phyloP scores from a whole-genome alignment of 2,329 filamentous ascomycete species.

The Rosellinia necatrix region DNA sequence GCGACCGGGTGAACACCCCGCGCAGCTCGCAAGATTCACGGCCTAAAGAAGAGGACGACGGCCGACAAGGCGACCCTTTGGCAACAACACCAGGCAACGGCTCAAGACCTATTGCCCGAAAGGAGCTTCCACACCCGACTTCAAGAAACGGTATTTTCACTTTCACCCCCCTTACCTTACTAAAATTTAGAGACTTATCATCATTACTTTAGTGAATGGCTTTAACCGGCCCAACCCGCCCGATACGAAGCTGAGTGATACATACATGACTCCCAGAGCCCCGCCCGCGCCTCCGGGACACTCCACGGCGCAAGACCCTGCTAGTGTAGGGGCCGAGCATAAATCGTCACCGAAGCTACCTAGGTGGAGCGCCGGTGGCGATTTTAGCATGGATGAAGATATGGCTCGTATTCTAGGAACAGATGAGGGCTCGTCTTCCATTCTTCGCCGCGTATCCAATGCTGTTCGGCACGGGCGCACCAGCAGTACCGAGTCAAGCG shows the following conservation, averaged over 20 bases:
- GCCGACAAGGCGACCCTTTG: slow-evolving; percentile 51
- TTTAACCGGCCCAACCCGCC: slow-evolving; percentile 37
- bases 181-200: slow-evolving; percentile 25
- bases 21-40: slow-evolving; percentile 65
- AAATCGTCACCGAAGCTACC: slow-evolving; percentile 70
- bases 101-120: slow-evolving; percentile 63
- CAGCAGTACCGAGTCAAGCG: slow-evolving; percentile 70
- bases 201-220: slow-evolving; percentile 45
- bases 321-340: slow-evolving; percentile 47
- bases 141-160: slow-evolving; percentile 54
- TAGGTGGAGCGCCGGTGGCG: slow-evolving; percentile 77
- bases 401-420: slow-evolving; percentile 85
- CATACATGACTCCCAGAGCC: slow-evolving; percentile 62
- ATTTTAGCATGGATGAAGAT: slow-evolving; percentile 95
- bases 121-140: slow-evolving; percentile 59
- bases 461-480: slow-evolving; percentile 91
- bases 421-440: slow-evolving; percentile 77
- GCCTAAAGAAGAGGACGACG: slow-evolving; percentile 58
- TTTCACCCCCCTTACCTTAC: slow-evolving; percentile 15
- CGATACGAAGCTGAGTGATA: slow-evolving; percentile 53
- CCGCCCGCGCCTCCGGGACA: slow-evolving; percentile 58
- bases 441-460: slow-evolving; percentile 88
- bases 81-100: slow-evolving; percentile 45
- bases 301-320: slow-evolving; percentile 52
- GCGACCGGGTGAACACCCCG: slow-evolving; percentile 49